Conservation (phyloP, 2,329 filamentous ascomycete species). For the Apiospora rasikravindrae region DNA sequence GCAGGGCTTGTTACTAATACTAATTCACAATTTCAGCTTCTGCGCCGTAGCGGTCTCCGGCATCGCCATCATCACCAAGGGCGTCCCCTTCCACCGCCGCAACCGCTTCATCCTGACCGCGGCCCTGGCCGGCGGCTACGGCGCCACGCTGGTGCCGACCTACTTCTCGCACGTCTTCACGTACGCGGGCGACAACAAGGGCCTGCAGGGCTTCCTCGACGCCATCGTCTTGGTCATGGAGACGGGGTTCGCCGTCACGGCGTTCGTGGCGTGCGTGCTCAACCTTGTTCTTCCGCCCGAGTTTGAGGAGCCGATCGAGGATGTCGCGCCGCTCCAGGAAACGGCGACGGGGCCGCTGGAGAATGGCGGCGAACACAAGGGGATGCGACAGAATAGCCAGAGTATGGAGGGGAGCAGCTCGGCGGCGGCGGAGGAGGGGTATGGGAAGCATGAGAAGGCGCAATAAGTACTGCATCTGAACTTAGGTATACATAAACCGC, state of each 20-base stretch:
- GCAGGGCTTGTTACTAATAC: neutral
- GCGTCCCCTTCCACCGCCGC: slow-evolving; percentile 75
- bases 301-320: slow-evolving; percentile 70
- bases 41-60: slow-evolving; percentile 72
- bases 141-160: slow-evolving; percentile 67
- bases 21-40: neutral
- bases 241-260: slow-evolving; percentile 77
- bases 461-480: neutral
- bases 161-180: slow-evolving; percentile 77
- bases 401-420: neutral
- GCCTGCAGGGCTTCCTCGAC: slow-evolving; percentile 75
- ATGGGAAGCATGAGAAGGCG: neutral
- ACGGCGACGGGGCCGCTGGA: neutral
- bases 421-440: slow-evolving; percentile 1
- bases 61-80: slow-evolving; percentile 74
- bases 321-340: slow-evolving; percentile 35
- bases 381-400: neutral
- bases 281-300: slow-evolving; percentile 78
- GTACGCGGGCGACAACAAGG: slow-evolving; percentile 70
- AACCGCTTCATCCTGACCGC: slow-evolving; percentile 84
- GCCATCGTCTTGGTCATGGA: slow-evolving; percentile 76
- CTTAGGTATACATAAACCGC: too few relatives aligned
- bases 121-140: slow-evolving; percentile 74
- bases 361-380: neutral
- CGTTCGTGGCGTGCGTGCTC: slow-evolving; percentile 72